Evolutionary conservation across 2,329 filamentous ascomycete genomes (phyloP), one percentile per base, ranked within the genome.

Genomic region (Madurella fahalii): DNA sequence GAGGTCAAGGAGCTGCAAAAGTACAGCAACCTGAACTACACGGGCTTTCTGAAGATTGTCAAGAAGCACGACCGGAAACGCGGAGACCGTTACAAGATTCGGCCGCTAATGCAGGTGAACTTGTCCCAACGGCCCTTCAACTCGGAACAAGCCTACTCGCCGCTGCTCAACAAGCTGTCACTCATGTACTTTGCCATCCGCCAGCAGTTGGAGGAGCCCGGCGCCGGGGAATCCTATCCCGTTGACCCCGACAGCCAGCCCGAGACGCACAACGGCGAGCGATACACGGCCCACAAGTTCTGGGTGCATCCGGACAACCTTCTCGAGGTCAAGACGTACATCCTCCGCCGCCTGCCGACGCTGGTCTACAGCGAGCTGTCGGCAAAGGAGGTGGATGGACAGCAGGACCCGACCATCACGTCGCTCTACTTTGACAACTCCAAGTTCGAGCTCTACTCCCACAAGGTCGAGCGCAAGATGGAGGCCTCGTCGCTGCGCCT

Each of bases 11-110:
- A 95, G 76, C 81, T 99, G 63, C 94, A 96, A 74, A 94, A 90
- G 71, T 99, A 94, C 74, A 94, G 90, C 72, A 89, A 87, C 61
- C 86, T 96, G 75, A 99, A 99, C 75, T 99, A 96, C 72, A 96
- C 94, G 5, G 94, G 91, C 46, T 96, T 97, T 73, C 81, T 96
- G 68, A 99, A 99, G 79, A 95, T 95, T 46, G 91, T 91, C 53
- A 99, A 99, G 84, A 99, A 99, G 76, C 94, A 99, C 73, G 94
- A 99, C 73, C 89, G 94, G 62, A 95, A 93, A 75, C 83, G 93
- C 62, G 92, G 92, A 53, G 81, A 85, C 61, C 81, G 85, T 50
- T 97, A 97, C 77, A 90, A 87, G 69, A 88, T 97, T 63, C 85
- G 90, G 20, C 92, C 94, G 30, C 85, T 97, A 76, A 85, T 97